Percentiles rank a stretch among this genome's conserved stretches.
phyloP scores from a whole-genome alignment of 192 early-diverging fungal species.

The Phycomyces blakesleeanus region DNA sequence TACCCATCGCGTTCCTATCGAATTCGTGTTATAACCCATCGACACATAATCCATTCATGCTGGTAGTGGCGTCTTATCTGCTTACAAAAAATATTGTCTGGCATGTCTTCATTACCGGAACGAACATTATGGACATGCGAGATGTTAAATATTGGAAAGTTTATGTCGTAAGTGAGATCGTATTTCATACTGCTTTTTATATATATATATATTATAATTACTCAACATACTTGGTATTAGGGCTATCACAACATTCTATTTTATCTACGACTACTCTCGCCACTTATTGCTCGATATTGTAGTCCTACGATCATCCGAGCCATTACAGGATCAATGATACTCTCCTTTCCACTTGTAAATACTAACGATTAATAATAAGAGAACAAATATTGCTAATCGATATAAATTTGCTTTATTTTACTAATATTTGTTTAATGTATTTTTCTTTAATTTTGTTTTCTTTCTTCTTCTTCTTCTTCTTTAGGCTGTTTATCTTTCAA shows the following conservation, averaged over 20 bases:
- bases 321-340: neutral
- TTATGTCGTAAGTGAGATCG: neutral
- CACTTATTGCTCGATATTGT: neutral
- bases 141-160: neutral
- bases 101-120: too few relatives aligned
- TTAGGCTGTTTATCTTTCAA: too few relatives aligned
- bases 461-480: too few relatives aligned
- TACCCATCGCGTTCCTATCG: too few relatives aligned
- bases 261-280: neutral
- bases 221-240: neutral
- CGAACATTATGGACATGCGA: neutral
- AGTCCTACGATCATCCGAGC: neutral
- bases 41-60: too few relatives aligned
- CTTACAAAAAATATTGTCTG: too few relatives aligned
- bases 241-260: constrained; percentile 1
- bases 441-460: neutral
- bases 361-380: neutral
- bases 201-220: neutral
- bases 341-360: neutral
- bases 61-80: too few relatives aligned
- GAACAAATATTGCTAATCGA: neutral
- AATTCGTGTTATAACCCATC: too few relatives aligned
- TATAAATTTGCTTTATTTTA: neutral
- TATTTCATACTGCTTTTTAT: neutral
- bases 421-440: neutral